These are phyloP conservation scores for Aspergillus indologenus DNA, from an alignment of 495 filamentous ascomycete genomes.

Conservation along the genomic window DNA sequence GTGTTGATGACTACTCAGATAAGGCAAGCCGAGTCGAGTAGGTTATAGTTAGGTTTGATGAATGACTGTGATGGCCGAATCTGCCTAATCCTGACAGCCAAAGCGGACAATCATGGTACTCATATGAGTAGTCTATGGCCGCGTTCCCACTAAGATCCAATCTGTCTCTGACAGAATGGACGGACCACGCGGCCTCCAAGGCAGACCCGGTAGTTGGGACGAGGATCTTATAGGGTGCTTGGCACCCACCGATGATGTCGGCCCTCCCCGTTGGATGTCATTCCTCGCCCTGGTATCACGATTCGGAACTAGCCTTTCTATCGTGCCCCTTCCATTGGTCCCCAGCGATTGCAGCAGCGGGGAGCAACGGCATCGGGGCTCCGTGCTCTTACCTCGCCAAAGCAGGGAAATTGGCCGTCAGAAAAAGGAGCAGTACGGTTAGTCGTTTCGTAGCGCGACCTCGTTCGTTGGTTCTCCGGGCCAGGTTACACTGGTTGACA, in stretches of 20 bases:
- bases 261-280: neutral
- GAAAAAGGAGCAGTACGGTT: too few species aligned
- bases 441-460: neutral
- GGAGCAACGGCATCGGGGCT: neutral
- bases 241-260: constrained; percentile 7
- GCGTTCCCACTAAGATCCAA: neutral
- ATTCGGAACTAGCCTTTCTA: neutral
- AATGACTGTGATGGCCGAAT: neutral
- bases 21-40: neutral
- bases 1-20: neutral
- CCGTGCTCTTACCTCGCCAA: neutral
- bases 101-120: neutral
- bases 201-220: neutral
- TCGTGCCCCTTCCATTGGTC: neutral
- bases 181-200: neutral
- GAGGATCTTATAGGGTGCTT: neutral
- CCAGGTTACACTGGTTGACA: neutral
- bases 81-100: neutral
- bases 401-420: neutral
- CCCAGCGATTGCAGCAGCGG: neutral
- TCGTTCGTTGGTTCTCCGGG: neutral
- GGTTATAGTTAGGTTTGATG: neutral
- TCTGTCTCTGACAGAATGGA: neutral
- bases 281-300: neutral
- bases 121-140: neutral